These are phyloP conservation scores for Solioccasus polychromus DNA, from an alignment of 768 basidiomycete genomes.

Conservation along the genomic window DNA sequence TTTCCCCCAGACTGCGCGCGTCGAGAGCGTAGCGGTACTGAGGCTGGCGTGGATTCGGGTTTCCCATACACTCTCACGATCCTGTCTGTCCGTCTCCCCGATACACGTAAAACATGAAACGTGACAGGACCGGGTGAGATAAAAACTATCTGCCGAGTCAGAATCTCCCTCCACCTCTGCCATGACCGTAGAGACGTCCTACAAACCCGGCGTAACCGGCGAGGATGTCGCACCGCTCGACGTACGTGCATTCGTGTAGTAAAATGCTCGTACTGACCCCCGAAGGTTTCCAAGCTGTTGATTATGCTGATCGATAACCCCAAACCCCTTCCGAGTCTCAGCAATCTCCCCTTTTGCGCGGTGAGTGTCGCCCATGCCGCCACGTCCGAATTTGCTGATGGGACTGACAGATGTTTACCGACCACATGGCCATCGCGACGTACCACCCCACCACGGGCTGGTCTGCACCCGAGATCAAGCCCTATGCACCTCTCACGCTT, in stretches of 20 bases:
- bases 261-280: too few species aligned
- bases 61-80: too few species aligned
- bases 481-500: slow-evolving; percentile 57
- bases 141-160: too few species aligned
- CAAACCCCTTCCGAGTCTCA: slow-evolving; percentile 49
- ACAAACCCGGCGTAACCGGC: too few species aligned
- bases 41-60: slow-evolving; percentile 39
- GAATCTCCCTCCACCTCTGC: too few species aligned
- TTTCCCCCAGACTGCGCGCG: slow-evolving; percentile 96
- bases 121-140: too few species aligned
- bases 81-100: too few species aligned
- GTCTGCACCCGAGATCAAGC: slow-evolving; percentile 70
- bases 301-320: slow-evolving; percentile 44
- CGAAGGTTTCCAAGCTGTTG: slow-evolving; percentile 59
- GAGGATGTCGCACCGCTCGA: too few species aligned
- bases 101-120: too few species aligned
- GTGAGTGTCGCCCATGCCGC: slow-evolving; percentile 31
- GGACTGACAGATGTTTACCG: slow-evolving; percentile 33
- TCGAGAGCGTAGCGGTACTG: slow-evolving; percentile 77
- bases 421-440: slow-evolving; percentile 75
- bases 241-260: too few species aligned
- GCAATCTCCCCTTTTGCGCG: slow-evolving; percentile 55
- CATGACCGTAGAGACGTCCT: too few species aligned
- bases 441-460: slow-evolving; percentile 65
- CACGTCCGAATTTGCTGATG: too few species aligned